phyloP scores from a whole-genome alignment of 2,329 filamentous ascomycete species.

The Alternaria rosae region DNA sequence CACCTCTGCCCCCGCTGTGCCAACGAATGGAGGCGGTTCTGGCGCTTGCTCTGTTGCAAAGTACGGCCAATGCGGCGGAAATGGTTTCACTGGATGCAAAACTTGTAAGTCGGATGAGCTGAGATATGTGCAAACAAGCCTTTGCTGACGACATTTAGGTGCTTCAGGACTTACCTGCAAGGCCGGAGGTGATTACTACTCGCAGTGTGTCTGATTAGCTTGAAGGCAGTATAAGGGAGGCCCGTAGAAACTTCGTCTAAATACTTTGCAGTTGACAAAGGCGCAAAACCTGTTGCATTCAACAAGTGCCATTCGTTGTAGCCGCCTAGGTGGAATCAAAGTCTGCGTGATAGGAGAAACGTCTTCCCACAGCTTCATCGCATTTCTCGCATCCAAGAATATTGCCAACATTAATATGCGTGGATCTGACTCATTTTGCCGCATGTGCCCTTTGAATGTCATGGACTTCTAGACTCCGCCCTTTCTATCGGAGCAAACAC shows the following conservation, averaged over 20 bases:
- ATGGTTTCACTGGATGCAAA: slow-evolving; percentile 9
- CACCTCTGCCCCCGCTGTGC: slow-evolving; percentile 18
- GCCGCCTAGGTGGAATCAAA: not conserved
- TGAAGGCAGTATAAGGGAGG: not conserved
- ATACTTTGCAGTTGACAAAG: not conserved
- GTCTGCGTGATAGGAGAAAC: not conserved
- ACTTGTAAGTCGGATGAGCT: slow-evolving; percentile 4
- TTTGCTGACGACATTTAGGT: slow-evolving; percentile 4
- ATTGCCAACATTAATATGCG: not conserved
- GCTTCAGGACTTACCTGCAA: slow-evolving; percentile 11
- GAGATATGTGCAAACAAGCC: too few relatives aligned
- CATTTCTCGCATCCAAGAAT: not conserved
- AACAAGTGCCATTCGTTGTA: slow-evolving; percentile 1
- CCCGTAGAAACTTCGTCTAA: not conserved
- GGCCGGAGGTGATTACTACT: slow-evolving; percentile 7
- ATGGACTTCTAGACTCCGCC: not conserved
- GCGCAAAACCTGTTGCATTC: not conserved
- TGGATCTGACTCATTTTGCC: not conserved
- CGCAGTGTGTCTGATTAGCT: slow-evolving; percentile 7
- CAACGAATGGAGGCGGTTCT: slow-evolving; percentile 18
- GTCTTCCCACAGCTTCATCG: not conserved
- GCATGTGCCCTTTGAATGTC: not conserved
- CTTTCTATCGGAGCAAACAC: not conserved
- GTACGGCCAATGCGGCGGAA: slow-evolving; percentile 46
- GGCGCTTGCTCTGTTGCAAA: slow-evolving; percentile 28